Evolutionary conservation across 805 yeast species (phyloP).

Genomic region (Yamadazyma nakazawae): DNA sequence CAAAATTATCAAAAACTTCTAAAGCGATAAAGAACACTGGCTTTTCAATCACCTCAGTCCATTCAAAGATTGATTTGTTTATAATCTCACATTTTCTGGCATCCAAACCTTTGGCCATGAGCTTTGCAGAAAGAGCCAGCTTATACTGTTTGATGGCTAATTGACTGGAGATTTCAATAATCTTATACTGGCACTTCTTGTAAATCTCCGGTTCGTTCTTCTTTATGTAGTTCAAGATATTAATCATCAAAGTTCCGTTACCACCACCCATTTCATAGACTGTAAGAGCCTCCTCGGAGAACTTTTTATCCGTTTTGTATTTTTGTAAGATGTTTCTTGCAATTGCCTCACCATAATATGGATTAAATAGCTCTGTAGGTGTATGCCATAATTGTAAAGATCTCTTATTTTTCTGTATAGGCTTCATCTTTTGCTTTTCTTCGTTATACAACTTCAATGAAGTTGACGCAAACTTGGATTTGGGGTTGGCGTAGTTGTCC

Average conservation of each 20-base stretch:
- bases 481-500: slow-evolving; percentile 15
- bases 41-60: slow-evolving; percentile 57
- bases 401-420: slow-evolving; percentile 23
- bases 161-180: slow-evolving; percentile 66
- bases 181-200: slow-evolving; percentile 59
- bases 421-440: slow-evolving; percentile 21
- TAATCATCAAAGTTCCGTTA: slow-evolving; percentile 80
- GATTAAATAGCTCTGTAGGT: slow-evolving; percentile 82
- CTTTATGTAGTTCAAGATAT: slow-evolving; percentile 63
- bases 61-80: slow-evolving; percentile 72
- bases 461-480: slow-evolving; percentile 27
- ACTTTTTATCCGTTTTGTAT: slow-evolving; percentile 58
- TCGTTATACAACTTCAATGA: slow-evolving; percentile 16
- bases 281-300: slow-evolving; percentile 66
- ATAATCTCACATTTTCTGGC: slow-evolving; percentile 56
- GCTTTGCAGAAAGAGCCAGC: slow-evolving; percentile 32
- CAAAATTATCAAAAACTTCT: slow-evolving; percentile 80
- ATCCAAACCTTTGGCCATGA: slow-evolving; percentile 45
- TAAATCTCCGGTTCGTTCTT: slow-evolving; percentile 71
- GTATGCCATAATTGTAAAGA: slow-evolving; percentile 83
- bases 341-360: slow-evolving; percentile 80
- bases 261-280: slow-evolving; percentile 92
- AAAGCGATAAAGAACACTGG: slow-evolving; percentile 77
- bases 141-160: slow-evolving; percentile 55
- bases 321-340: slow-evolving; percentile 70